Conservation (phyloP, 2,329 filamentous ascomycete genomes). For the Ceratocystis huliohia region DNA sequence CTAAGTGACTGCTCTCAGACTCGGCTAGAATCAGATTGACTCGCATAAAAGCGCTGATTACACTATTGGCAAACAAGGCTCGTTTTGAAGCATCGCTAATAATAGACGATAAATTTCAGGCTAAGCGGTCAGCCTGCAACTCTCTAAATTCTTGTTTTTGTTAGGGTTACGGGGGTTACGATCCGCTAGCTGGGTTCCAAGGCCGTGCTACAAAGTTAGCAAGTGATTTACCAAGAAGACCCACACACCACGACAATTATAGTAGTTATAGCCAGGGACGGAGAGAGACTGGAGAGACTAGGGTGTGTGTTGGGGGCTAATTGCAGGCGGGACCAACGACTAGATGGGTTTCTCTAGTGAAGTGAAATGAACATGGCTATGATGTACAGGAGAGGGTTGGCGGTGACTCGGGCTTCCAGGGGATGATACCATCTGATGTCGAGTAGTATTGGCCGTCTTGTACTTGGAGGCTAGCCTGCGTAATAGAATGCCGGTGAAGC, state of each 20-base stretch:
- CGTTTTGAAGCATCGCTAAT: conserved; percentile 2
- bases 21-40: conserved; percentile 12
- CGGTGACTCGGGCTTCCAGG: neutral
- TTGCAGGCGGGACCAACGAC: neutral
- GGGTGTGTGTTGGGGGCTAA: neutral
- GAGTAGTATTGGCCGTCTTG: neutral
- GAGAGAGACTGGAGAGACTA: neutral
- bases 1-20: neutral
- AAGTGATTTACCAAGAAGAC: neutral
- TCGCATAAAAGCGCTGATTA: conserved; percentile 5
- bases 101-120: neutral
- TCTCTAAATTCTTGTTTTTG: neutral
- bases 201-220: neutral
- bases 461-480: neutral
- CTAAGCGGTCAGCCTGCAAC: neutral
- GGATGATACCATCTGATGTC: neutral
- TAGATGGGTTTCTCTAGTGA: neutral
- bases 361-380: neutral
- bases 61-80: neutral
- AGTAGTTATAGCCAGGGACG: neutral
- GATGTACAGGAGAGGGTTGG: neutral
- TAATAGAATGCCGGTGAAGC: neutral
- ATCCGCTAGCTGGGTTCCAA: neutral
- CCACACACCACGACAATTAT: conserved; percentile 5
- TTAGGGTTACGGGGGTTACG: neutral